Conservation (phyloP, 1,284 basidiomycete species). For the Peniophora sp. region DNA sequence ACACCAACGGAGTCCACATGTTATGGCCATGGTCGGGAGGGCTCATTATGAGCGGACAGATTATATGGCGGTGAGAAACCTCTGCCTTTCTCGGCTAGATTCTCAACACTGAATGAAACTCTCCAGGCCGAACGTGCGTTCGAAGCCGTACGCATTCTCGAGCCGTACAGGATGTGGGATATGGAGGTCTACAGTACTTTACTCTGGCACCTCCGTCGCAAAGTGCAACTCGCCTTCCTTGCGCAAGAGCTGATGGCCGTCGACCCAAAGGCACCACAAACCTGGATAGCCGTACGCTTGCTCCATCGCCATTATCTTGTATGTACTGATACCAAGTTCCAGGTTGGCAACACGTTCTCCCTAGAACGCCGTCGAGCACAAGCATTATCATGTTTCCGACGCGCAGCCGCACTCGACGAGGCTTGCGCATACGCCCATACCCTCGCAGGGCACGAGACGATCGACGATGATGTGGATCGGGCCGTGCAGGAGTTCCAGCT, state of each 20-base stretch:
- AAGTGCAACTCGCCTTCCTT: conserved; percentile 78
- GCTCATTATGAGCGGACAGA: conserved; percentile 85
- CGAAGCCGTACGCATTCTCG: conserved; percentile 65
- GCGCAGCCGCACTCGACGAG: conserved; percentile 80
- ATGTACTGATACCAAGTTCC: conserved; percentile 78
- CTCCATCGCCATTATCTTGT: conserved; percentile 72
- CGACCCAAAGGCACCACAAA: background rate
- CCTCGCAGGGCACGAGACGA: conserved; percentile 88
- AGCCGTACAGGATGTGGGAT: conserved; percentile 80
- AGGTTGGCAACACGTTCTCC: conserved; percentile 85
- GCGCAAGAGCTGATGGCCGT: conserved; percentile 67
- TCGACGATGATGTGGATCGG: conserved; percentile 88
- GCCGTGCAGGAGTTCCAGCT: conserved; percentile 86
- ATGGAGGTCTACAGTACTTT: conserved; percentile 94
- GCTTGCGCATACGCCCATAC: conserved; percentile 89
- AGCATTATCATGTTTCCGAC: conserved; percentile 85
- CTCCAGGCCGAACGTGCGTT: conserved; percentile 80
- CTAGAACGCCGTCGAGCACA: conserved; percentile 86
- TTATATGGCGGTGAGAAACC: conserved; percentile 69
- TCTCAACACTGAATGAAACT: background rate
- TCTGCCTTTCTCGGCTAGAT: conserved; percentile 1
- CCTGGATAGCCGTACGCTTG: background rate
- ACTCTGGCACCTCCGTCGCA: conserved; percentile 84
- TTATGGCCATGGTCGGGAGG: conserved; percentile 74
- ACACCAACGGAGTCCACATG: conserved; percentile 70